Percentiles rank a stretch among this genome's conserved stretches.
Evolutionary conservation across 2,329 filamentous ascomycete species (phyloP).

Genomic region (Thyridium curvatum): DNA sequence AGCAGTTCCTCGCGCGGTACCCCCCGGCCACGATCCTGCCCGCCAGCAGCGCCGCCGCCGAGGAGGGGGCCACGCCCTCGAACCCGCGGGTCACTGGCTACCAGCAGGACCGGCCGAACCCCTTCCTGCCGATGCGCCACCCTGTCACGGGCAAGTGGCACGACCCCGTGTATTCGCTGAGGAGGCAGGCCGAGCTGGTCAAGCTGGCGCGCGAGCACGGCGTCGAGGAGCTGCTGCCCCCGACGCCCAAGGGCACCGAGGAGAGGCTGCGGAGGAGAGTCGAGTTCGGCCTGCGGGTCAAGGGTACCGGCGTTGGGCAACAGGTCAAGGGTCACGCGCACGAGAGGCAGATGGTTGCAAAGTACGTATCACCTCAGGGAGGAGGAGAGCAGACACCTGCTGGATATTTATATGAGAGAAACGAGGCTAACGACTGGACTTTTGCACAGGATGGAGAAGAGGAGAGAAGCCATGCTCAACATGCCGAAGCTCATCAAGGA

Average conservation of each 20-base stretch:
- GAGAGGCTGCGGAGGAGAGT: constrained; percentile 64
- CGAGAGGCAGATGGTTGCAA: constrained; percentile 77
- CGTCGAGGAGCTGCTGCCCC: constrained; percentile 74
- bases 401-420: neutral
- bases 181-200: constrained; percentile 84
- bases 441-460: constrained; percentile 66
- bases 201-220: constrained; percentile 76
- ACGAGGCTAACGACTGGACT: constrained; percentile 20
- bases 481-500: constrained; percentile 89
- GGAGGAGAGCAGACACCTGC: neutral
- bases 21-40: constrained; percentile 63
- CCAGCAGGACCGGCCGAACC: constrained; percentile 60
- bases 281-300: constrained; percentile 75
- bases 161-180: constrained; percentile 73
- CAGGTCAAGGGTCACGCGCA: constrained; percentile 92
- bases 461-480: constrained; percentile 84
- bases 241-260: constrained; percentile 68
- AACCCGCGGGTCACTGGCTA: constrained; percentile 31
- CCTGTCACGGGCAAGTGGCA: constrained; percentile 76
- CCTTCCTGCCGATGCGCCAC: constrained; percentile 77
- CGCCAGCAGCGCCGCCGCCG: constrained; percentile 29
- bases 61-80: constrained; percentile 21
- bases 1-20: constrained; percentile 84
- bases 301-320: constrained; percentile 89
- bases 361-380: constrained; percentile 39